phyloP scores from a whole-genome alignment of 495 filamentous ascomycete genomes.

The Penicillium bialowiezense region DNA sequence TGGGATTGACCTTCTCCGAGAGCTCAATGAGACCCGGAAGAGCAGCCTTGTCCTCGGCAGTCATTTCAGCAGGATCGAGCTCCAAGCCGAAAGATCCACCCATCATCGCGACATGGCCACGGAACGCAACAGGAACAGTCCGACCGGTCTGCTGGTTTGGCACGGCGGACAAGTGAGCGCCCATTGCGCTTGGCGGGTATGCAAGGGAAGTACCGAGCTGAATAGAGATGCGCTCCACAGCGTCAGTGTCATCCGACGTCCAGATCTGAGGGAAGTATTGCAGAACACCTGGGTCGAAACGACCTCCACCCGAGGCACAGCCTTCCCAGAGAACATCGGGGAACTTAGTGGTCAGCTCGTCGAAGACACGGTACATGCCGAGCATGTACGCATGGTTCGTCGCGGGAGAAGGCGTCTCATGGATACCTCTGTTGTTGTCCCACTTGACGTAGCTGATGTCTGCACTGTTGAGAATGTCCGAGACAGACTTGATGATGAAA shows the following conservation, averaged over 20 bases:
- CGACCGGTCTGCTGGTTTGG: conserved; percentile 51
- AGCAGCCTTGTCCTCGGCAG: conserved; percentile 39
- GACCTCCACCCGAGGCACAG: conserved; percentile 53
- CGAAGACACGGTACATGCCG: conserved; percentile 52
- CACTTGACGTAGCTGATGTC: conserved; percentile 55
- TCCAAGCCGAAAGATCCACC: conserved; percentile 56
- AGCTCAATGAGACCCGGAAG: conserved; percentile 45
- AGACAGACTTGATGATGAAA: conserved; percentile 48
- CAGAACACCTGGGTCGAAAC: conserved; percentile 53
- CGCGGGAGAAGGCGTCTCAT: conserved; percentile 48
- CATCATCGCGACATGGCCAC: conserved; percentile 56
- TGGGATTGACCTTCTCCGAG: conserved; percentile 49
- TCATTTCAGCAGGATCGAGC: conserved; percentile 43
- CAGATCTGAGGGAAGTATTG: conserved; percentile 58
- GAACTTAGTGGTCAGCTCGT: conserved; percentile 48
- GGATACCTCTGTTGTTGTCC: conserved; percentile 56
- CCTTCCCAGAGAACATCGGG: conserved; percentile 57
- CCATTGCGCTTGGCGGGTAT: conserved; percentile 55
- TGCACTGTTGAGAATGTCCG: conserved; percentile 44
- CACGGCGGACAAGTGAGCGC: conserved; percentile 52
- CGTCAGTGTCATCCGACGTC: conserved; percentile 57
- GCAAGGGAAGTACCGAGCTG: conserved; percentile 53
- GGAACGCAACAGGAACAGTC: conserved; percentile 46
- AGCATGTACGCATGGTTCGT: conserved; percentile 52
- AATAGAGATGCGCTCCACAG: conserved; percentile 49